Evolutionary conservation across 805 yeast species (phyloP).

Genomic region (Yamadazyma philogaea): DNA sequence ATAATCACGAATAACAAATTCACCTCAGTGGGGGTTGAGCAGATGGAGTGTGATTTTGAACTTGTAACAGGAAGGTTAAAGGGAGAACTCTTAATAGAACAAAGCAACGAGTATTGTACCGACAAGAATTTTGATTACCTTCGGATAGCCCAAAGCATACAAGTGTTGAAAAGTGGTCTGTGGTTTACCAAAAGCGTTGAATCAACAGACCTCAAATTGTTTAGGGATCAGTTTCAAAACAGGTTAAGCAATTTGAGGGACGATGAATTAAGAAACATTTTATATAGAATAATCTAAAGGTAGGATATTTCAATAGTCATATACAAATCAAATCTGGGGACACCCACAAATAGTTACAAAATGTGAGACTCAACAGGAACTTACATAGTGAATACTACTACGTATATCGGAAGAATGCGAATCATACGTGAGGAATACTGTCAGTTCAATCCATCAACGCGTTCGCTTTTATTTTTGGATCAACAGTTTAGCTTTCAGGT

Average conservation of each 20-base stretch:
- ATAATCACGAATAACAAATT: conserved; percentile 39
- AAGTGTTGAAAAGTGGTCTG: conserved; percentile 26
- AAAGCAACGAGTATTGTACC: conserved; percentile 16
- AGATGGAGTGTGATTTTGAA: conserved; percentile 30
- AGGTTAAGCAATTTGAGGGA: conserved; percentile 15
- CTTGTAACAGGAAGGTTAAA: conserved; percentile 18
- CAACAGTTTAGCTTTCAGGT: background rate
- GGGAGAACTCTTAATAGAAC: conserved; percentile 18
- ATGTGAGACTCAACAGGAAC: no score
- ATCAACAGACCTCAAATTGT: conserved; percentile 13
- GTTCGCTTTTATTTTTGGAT: no score
- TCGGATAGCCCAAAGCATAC: conserved; percentile 28
- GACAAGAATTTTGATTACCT: conserved; percentile 21
- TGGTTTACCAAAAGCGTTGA: conserved; percentile 18
- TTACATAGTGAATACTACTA: no score
- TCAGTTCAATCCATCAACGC: no score
- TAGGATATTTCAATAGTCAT: no score
- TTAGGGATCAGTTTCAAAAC: conserved; percentile 21
- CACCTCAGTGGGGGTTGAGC: conserved; percentile 29
- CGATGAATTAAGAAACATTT: conserved; percentile 25
- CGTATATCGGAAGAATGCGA: no score
- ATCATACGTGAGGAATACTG: no score
- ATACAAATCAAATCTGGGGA: no score
- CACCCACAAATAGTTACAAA: no score
- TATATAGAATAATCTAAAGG: conserved; percentile 23